Base-by-base conservation (phyloP, 257 asterid species). In the Fraxinus quadrangulata region DNA sequence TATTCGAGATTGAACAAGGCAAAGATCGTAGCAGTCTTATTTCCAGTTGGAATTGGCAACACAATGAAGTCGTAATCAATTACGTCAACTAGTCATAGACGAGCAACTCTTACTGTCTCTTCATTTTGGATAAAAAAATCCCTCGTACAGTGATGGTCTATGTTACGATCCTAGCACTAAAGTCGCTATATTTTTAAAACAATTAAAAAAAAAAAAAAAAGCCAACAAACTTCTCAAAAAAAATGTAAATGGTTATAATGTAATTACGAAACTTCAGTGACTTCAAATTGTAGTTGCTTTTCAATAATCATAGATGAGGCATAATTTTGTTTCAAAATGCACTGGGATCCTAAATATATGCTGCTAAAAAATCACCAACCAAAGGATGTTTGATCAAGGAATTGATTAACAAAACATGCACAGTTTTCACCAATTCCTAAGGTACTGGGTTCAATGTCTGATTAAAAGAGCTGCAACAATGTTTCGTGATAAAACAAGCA, bases 31-130 rank as follows among this genome's bases (percentile, higher is more conserved):
- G 69, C 28, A 75, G 65, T 31, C 56, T 26, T 17, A 73, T 56
- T 34, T 47, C 42, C 19, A 61, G 72, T 61, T 23, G 82, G 19
- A 63, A 63, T 11, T 63, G n/a, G 69, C 21, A 63, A 26, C 69
- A 63, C 69, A 12, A 4, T 63, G 69, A 63, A 63, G 69, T 63
- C 0, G 36, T 63, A 8, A 63, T 56, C 65, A n/a, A n/a, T 26
- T 26, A 63, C 36, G 26, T 26, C 9, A 63, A 63, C 33, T 26
- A 63, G 69, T 63, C n/a, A 26, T 26, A 4, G n/a, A 24, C 4
- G 69, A 63, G 69, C 36, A 24, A 26, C 7, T 26, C 36, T 63
- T 34, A 26, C 14, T 5, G 6, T 10, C 69, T 24, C 36, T 24
- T 9, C 34, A 24, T 36, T 3, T 61, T 23, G 33, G 36, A 26